Conservation (phyloP, 495 filamentous ascomycete species). For the Lindgomyces ingoldianus region DNA sequence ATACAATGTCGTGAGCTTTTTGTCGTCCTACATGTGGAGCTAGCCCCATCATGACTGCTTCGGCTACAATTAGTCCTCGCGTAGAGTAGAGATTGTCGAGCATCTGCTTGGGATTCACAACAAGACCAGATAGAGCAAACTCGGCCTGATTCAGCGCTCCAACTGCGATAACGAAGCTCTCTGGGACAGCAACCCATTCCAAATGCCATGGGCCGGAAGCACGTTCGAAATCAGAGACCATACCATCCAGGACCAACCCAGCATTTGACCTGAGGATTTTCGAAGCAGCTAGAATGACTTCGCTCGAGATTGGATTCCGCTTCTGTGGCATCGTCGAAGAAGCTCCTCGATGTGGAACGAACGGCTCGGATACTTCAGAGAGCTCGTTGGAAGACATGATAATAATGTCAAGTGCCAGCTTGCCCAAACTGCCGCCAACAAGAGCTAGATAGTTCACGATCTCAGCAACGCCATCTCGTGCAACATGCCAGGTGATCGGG, state of each 20-base stretch:
- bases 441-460: conserved; percentile 54
- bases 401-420: conserved; percentile 57
- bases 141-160: conserved; percentile 54
- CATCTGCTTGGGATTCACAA: conserved; percentile 53
- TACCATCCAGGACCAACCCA: conserved; percentile 53
- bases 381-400: conserved; percentile 58
- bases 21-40: conserved; percentile 52
- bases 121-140: conserved; percentile 52
- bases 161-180: conserved; percentile 54
- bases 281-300: conserved; percentile 55
- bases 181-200: conserved; percentile 57
- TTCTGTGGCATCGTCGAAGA: conserved; percentile 60
- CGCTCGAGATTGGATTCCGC: conserved; percentile 56
- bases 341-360: conserved; percentile 56
- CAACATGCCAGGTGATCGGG: conserved; percentile 53
- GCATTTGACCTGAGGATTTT: conserved; percentile 55
- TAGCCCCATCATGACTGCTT: conserved; percentile 61
- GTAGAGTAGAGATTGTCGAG: conserved; percentile 52
- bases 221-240: conserved; percentile 58
- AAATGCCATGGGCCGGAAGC: conserved; percentile 57
- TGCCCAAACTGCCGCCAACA: conserved; percentile 53
- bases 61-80: conserved; percentile 55
- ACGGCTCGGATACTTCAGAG: conserved; percentile 57
- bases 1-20: conserved; percentile 56
- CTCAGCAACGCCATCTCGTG: conserved; percentile 53